A percentile compares a stretch with the other conserved stretches of the same genome.
Evolutionary conservation across 331 rosid species (phyloP).

Genomic region (Pyracantha coccinea): DNA sequence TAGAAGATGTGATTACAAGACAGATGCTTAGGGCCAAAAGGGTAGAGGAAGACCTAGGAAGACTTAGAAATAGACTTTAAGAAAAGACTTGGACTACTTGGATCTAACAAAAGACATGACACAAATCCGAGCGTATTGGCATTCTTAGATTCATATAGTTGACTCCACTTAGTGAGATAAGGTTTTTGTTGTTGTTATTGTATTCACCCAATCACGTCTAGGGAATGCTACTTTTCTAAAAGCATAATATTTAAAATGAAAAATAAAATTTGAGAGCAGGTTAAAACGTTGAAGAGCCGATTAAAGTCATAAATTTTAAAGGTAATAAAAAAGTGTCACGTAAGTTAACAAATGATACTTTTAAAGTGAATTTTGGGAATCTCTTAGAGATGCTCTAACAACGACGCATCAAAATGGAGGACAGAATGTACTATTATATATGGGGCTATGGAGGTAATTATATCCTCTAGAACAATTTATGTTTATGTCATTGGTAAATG

Average conservation of each 20-base stretch:
- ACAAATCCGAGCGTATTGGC: accelerated
- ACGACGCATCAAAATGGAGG: neutral
- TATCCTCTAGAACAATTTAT: neutral
- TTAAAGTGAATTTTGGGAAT: too few species aligned
- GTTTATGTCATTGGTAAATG: neutral
- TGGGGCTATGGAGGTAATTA: neutral
- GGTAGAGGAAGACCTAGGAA: too few species aligned
- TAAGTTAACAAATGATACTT: too few species aligned
- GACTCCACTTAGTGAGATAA: too few species aligned
- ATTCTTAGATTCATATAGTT: too few species aligned
- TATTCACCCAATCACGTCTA: neutral
- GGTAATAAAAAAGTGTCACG: neutral
- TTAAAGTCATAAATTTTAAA: neutral
- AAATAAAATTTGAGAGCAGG: neutral
- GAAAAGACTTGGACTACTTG: too few species aligned
- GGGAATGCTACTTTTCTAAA: neutral
- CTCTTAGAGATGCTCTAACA: neutral
- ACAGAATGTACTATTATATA: neutral
- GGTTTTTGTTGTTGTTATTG: too few species aligned
- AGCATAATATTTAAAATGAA: too few species aligned
- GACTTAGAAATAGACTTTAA: too few species aligned
- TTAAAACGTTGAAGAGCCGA: neutral
- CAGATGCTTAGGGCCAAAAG: too few species aligned
- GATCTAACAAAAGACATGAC: too few species aligned
- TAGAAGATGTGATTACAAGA: too few species aligned